These are phyloP conservation scores for Epipyxis sp. DNA, from an alignment of 108 stramenopile genomes.

Conservation along the genomic window DNA sequence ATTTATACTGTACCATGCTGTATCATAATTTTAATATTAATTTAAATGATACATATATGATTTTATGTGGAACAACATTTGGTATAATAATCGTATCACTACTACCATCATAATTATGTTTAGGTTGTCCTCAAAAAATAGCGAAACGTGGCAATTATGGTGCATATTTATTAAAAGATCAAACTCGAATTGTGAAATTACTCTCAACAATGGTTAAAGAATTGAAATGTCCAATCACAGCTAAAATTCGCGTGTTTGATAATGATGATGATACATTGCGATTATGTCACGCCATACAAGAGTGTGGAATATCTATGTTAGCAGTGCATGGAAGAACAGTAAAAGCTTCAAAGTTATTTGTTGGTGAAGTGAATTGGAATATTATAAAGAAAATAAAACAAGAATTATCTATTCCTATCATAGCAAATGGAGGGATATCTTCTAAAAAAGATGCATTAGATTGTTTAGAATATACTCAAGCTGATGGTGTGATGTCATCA, in stretches of 20 bases:
- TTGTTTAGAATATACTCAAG: conserved; percentile 16
- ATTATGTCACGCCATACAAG: not conserved
- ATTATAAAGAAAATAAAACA: conserved; percentile 16
- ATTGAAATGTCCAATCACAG: not conserved
- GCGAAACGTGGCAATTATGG: conserved; percentile 31
- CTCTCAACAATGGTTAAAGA: conserved; percentile 3
- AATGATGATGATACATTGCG: conserved; percentile 11
- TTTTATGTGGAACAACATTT: no score
- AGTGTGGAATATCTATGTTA: conserved; percentile 1
- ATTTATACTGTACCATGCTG: no score
- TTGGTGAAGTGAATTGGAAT: conserved; percentile 15
- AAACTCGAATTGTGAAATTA: not conserved
- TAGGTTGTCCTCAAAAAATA: conserved; percentile 34
- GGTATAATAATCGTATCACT: no score
- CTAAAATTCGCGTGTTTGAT: not conserved
- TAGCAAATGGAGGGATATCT: conserved; percentile 27
- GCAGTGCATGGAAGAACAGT: conserved; percentile 21
- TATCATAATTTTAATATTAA: conserved; percentile 17
- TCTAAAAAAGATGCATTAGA: not conserved
- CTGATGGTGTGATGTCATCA: conserved; percentile 22
- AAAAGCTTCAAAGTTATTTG: not conserved
- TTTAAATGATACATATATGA: no score
- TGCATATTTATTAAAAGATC: conserved; percentile 16
- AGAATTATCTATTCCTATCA: conserved; percentile 8
- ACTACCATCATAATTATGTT: no score